phyloP scores from a whole-genome alignment of 495 filamentous ascomycete genomes.

The Tuber calosporum region DNA sequence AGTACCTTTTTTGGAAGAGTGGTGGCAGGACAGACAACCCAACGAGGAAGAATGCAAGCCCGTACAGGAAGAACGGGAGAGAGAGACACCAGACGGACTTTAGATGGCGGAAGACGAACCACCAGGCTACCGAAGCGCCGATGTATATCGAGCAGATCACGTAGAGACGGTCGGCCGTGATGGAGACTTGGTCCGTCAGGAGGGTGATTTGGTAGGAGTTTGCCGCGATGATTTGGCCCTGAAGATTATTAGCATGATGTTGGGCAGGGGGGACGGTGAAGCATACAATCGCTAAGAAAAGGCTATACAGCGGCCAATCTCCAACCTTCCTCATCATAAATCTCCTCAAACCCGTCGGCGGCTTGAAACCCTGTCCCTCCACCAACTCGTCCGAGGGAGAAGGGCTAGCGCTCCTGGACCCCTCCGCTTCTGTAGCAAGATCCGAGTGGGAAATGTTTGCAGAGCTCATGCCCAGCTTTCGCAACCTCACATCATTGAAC shows the following conservation, averaged over 20 bases:
- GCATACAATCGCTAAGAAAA: slow-evolving; percentile 54
- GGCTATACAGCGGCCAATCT: slow-evolving; percentile 68
- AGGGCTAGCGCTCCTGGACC: slow-evolving; percentile 15
- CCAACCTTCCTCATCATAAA: slow-evolving; percentile 44
- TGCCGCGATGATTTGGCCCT: slow-evolving; percentile 58
- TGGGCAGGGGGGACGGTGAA: background rate
- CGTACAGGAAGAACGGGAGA: slow-evolving; percentile 56
- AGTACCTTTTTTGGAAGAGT: slow-evolving; percentile 28
- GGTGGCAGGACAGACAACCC: slow-evolving; percentile 54
- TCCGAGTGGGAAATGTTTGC: slow-evolving; percentile 44
- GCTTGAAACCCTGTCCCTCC: slow-evolving; percentile 57
- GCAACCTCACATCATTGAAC: slow-evolving; percentile 46
- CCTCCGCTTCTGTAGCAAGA: slow-evolving; percentile 47
- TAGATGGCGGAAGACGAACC: slow-evolving; percentile 53
- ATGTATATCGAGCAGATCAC: slow-evolving; percentile 57
- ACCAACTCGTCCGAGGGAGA: slow-evolving; percentile 51
- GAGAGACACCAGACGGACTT: slow-evolving; percentile 54
- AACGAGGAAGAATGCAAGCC: slow-evolving; percentile 56
- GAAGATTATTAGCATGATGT: background rate
- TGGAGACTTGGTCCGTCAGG: slow-evolving; percentile 53
- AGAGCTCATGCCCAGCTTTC: background rate
- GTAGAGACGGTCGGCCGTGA: slow-evolving; percentile 58
- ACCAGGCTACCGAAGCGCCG: slow-evolving; percentile 57
- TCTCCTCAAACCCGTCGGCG: slow-evolving; percentile 59
- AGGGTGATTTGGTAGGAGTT: slow-evolving; percentile 65